Evolutionary conservation across 2,329 filamentous ascomycete species (phyloP).

Genomic region (Aspergillus niger): DNA sequence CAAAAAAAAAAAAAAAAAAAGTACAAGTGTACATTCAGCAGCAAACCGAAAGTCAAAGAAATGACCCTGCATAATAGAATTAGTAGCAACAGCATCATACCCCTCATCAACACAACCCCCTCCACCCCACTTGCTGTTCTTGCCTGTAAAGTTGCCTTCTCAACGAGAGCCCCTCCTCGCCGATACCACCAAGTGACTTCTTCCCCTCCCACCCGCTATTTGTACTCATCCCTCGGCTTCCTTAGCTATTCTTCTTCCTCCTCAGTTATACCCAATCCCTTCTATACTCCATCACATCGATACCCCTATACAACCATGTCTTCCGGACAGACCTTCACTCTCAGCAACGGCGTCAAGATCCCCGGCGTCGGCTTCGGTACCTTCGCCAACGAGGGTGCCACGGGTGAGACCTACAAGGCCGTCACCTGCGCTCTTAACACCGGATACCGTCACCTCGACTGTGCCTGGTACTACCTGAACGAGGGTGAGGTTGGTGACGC

Average conservation of each 20-base stretch:
- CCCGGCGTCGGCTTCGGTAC: slow-evolving; percentile 67
- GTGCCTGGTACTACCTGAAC: slow-evolving; percentile 58
- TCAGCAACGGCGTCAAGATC: slow-evolving; percentile 62
- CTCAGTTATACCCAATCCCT: slow-evolving; percentile 5
- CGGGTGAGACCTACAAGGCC: slow-evolving; percentile 60
- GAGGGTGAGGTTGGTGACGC: slow-evolving; percentile 57
- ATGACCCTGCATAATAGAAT: background rate
- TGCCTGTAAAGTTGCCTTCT: background rate
- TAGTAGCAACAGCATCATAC: slow-evolving; percentile 7
- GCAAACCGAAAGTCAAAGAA: background rate
- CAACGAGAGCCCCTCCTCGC: background rate
- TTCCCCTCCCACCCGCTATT: slow-evolving; percentile 1
- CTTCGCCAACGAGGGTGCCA: slow-evolving; percentile 65
- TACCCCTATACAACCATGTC: slow-evolving; percentile 52
- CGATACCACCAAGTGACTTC: background rate
- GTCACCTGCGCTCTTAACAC: slow-evolving; percentile 52
- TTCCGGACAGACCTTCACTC: slow-evolving; percentile 53
- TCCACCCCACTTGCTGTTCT: slow-evolving; percentile 13
- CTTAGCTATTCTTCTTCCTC: background rate
- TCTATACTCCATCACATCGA: slow-evolving; percentile 10
- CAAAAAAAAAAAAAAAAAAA: too few relatives aligned
- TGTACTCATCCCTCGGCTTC: background rate
- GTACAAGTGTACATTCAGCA: background rate
- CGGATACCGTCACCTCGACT: slow-evolving; percentile 59
- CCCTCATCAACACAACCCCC: slow-evolving; percentile 6